Evolutionary conservation across 805 yeast species (phyloP).

Genomic region (Kodamaea leandrae): DNA sequence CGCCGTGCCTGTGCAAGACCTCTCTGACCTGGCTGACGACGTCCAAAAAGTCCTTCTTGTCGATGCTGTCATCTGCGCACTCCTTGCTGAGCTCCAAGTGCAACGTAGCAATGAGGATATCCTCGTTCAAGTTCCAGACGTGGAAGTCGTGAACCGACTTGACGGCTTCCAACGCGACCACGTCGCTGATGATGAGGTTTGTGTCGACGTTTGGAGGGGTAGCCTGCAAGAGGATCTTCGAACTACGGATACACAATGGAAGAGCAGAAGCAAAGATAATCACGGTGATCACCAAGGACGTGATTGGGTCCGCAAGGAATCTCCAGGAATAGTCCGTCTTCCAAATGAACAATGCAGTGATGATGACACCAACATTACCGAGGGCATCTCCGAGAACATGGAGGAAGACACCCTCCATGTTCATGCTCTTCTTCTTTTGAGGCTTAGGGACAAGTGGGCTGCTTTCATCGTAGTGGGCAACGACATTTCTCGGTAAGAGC

Average conservation of each 20-base stretch:
- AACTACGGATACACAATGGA: conserved; percentile 82
- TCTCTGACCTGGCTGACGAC: conserved; percentile 74
- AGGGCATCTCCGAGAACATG: conserved; percentile 96
- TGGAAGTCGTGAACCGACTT: conserved; percentile 92
- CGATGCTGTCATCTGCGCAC: conserved; percentile 27
- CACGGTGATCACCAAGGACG: conserved; percentile 79
- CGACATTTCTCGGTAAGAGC: conserved; percentile 48
- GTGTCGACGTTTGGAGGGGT: conserved; percentile 84
- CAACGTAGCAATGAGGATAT: conserved; percentile 78
- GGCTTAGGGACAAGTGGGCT: conserved; percentile 30
- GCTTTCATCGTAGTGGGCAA: conserved; percentile 39
- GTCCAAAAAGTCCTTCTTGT: conserved; percentile 48
- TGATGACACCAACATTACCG: conserved; percentile 91
- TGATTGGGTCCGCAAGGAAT: conserved; percentile 79
- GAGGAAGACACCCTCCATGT: conserved; percentile 95
- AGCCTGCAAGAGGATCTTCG: conserved; percentile 87
- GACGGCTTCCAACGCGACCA: conserved; percentile 67
- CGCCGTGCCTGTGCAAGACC: conserved; percentile 77
- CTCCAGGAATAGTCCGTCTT: conserved; percentile 87
- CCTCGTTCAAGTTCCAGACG: conserved; percentile 93
- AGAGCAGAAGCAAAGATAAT: conserved; percentile 90
- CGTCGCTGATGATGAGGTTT: conserved; percentile 66
- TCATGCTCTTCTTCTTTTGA: conserved; percentile 60
- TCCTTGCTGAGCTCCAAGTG: conserved; percentile 64
- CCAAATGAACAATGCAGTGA: conserved; percentile 91